Percentiles rank a stretch among this genome's conserved stretches.
Conservation (phyloP, 345 rosid genomes). For the Eucalyptus regnans region DNA sequence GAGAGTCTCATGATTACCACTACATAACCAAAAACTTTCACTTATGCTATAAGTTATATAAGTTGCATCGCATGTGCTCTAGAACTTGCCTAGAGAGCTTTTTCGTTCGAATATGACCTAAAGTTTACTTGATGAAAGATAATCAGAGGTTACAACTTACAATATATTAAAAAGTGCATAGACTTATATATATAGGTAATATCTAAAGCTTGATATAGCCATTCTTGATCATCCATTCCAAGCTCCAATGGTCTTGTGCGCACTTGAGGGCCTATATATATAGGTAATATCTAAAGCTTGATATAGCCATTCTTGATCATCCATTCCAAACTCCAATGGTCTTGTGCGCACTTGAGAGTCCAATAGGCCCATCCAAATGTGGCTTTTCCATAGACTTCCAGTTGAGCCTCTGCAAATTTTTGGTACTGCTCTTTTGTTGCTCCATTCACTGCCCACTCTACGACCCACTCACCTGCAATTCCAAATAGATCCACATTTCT, state of each 20-base stretch:
- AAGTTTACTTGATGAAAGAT: too few species aligned
- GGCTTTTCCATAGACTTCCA: conserved; percentile 34
- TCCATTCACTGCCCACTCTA: conserved; percentile 33
- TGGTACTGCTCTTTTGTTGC: conserved; percentile 34
- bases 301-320: conserved; percentile 48
- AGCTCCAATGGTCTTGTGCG: conserved; percentile 27
- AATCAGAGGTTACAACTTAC: too few species aligned
- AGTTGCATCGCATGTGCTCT: too few species aligned
- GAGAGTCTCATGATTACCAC: too few species aligned
- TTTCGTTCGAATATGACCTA: too few species aligned
- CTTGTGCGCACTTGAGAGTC: conserved; percentile 29
- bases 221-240: conserved; percentile 54
- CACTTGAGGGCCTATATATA: conserved; percentile 8
- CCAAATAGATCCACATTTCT: not conserved
- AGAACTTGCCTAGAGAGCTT: too few species aligned
- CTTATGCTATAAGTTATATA: too few species aligned
- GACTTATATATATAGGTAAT: not conserved
- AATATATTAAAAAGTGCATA: not conserved
- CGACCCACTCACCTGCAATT: conserved; percentile 52
- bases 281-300: conserved; percentile 4
- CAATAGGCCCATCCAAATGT: conserved; percentile 65
- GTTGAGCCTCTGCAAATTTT: conserved; percentile 31
- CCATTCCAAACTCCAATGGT: conserved; percentile 48
- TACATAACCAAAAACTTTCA: too few species aligned
- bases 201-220: conserved; percentile 28